Conservation (phyloP, 495 filamentous ascomycete genomes). For the Penicillium canariense region DNA sequence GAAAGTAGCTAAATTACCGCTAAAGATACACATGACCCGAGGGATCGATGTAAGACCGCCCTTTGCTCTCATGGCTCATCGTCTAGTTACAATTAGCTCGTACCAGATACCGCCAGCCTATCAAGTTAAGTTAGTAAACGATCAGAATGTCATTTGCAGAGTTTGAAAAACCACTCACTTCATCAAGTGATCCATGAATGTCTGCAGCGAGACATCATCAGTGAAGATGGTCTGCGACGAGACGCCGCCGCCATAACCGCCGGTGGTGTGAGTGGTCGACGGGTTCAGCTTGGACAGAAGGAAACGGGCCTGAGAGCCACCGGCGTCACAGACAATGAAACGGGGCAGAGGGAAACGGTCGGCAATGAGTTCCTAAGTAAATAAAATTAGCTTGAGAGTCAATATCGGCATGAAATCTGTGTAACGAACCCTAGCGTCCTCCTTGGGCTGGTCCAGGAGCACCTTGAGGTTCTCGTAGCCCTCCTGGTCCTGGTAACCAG, state of each 20-base stretch:
- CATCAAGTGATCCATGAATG: conserved; percentile 99
- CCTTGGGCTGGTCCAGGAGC: conserved; percentile 91
- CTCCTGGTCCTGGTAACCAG: conserved; percentile 96
- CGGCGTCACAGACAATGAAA: conserved; percentile 98
- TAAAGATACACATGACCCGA: conserved; percentile 51
- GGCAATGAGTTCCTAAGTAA: conserved; percentile 85
- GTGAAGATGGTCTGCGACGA: conserved; percentile 99
- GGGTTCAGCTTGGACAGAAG: conserved; percentile 97
- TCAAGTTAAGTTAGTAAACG: conserved; percentile 30
- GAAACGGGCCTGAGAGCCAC: conserved; percentile 97
- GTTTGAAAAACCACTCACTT: conserved; percentile 64
- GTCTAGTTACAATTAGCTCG: conserved; percentile 47
- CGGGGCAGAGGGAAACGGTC: conserved; percentile 97
- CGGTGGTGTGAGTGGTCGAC: conserved; percentile 94
- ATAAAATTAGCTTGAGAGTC: not conserved
- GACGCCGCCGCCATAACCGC: conserved; percentile 85
- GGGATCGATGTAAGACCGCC: conserved; percentile 35
- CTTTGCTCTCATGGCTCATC: conserved; percentile 38
- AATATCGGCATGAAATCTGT: not conserved
- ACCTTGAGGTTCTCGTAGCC: conserved; percentile 95
- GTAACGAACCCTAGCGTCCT: conserved; percentile 82
- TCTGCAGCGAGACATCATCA: conserved; percentile 96
- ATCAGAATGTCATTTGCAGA: not conserved
- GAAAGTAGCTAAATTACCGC: conserved; percentile 38
- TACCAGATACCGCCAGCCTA: conserved; percentile 63